These are phyloP conservation scores for Acer negundo DNA, from an alignment of 345 rosid genomes.

Conservation along the genomic window DNA sequence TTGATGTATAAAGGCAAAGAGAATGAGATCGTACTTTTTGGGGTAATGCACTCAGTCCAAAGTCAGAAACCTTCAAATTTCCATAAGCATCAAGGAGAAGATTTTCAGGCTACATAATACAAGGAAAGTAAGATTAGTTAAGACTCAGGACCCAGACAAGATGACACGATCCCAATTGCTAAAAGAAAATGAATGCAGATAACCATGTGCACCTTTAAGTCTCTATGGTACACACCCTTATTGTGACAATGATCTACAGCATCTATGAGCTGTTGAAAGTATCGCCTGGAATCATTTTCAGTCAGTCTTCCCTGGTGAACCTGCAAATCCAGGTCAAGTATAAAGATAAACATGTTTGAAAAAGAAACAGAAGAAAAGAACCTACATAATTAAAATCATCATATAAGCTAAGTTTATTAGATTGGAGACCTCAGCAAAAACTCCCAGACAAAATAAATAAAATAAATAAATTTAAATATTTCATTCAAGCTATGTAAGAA, in stretches of 20 bases:
- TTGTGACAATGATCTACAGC: constrained; percentile 84
- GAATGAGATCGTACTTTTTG: constrained; percentile 41
- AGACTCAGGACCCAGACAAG: constrained; percentile 20
- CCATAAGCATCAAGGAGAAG: constrained; percentile 68
- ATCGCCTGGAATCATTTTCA: constrained; percentile 70
- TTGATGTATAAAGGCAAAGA: not conserved
- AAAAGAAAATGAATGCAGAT: constrained; percentile 14
- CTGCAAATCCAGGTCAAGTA: constrained; percentile 36
- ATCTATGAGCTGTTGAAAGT: constrained; percentile 94
- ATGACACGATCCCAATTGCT: constrained; percentile 8
- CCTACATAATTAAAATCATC: not conserved
- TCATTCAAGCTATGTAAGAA: not conserved
- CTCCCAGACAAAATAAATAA: not conserved
- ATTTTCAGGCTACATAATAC: constrained; percentile 61
- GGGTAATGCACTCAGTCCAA: constrained; percentile 77
- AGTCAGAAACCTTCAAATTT: constrained; percentile 76
- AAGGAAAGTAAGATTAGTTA: constrained; percentile 18
- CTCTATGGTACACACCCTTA: constrained; percentile 94
- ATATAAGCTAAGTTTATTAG: constrained; percentile 4
- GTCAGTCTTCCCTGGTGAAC: constrained; percentile 67
- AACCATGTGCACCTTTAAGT: constrained; percentile 61
- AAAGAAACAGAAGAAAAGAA: not conserved
- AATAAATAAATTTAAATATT: not conserved
- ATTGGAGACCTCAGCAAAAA: not conserved
- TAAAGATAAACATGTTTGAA: not conserved